Evolutionary conservation across 2,329 filamentous ascomycete genomes (phyloP), one percentile per base, ranked within the genome.

Genomic region (Colletotrichum echinochloae): DNA sequence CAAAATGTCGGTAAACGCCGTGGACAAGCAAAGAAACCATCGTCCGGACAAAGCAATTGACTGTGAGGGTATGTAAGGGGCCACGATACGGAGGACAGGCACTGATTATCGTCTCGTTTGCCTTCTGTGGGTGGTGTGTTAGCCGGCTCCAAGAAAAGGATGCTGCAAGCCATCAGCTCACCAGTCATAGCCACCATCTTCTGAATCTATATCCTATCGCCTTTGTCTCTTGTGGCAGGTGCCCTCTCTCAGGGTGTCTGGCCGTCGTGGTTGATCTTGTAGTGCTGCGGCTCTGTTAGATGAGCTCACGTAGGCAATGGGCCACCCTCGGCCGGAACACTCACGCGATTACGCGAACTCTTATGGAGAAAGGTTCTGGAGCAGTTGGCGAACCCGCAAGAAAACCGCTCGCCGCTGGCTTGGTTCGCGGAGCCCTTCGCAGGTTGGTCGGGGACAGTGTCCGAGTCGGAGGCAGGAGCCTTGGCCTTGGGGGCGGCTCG

Each of bases 251-350:
- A 33, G 14, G 41, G 28, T 11, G 28, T 28, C 20, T 28, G 41
- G 16, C 30, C n/a, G 20, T 33, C 5, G 23, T 60, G 57, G 8
- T 60, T 60, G 44, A 60, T 2, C 28, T 60, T 60, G n/a, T 60
- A 60, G 6, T 60, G 57, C 57, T 60, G 5, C 18, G 11, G 1
- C 8, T 18, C 30, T 48, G 44, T 49, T 30, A 60, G 41, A 9
- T 18, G 26, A 49, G 41, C 2, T 20, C 20, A 6, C n/a, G 14
- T 14, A 20, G 26, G 3, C 6, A 16, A 2, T 20, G 14, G 3
- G 14, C 2, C n/a, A n/a, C 7, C 12, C 20, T 20, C 7, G 1
- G 0, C 5, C 9, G 33, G 7, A 26, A 46, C 3, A 49, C 57
- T 9, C n/a, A 60, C 57, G 8, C 57, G 57, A 6, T 2, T 60